Conservation (phyloP, 208 protist genomes). For the Crithidia acanthocephali region DNA sequence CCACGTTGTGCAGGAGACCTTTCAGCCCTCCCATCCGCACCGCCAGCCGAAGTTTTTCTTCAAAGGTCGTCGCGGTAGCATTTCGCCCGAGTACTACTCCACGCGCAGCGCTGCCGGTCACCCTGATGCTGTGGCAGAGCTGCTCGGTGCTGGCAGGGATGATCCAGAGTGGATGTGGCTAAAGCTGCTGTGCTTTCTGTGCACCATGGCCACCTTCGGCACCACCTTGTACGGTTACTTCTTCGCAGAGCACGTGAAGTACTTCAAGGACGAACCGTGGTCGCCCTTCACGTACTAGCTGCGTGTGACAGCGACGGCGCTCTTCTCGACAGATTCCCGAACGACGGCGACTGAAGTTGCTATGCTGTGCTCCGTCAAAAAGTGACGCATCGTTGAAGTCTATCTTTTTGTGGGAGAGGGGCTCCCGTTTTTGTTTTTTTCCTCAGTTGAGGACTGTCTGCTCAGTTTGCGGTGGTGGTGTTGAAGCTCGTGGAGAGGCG, state of each 20-base stretch:
- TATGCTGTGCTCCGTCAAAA: too few species aligned
- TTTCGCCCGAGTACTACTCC: slow-evolving; percentile 61
- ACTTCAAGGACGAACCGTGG: slow-evolving; percentile 90
- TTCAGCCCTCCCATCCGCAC: neutral
- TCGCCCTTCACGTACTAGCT: slow-evolving; percentile 50
- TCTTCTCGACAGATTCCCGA: too few species aligned
- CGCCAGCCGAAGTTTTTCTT: slow-evolving; percentile 40
- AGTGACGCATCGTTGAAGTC: too few species aligned
- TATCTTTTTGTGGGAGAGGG: too few species aligned
- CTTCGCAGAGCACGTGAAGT: slow-evolving; percentile 81
- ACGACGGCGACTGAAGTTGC: too few species aligned
- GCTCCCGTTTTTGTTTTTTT: too few species aligned
- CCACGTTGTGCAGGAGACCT: neutral
- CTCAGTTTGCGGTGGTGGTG: too few species aligned
- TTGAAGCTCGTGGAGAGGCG: too few species aligned
- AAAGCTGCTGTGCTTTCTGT: slow-evolving; percentile 82
- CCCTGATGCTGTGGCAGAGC: slow-evolving; percentile 62
- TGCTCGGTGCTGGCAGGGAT: slow-evolving; percentile 48
- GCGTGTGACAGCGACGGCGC: neutral
- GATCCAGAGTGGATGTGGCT: slow-evolving; percentile 89
- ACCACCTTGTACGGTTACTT: slow-evolving; percentile 71
- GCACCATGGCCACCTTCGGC: slow-evolving; percentile 69
- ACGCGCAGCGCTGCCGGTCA: slow-evolving; percentile 53
- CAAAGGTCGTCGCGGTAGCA: slow-evolving; percentile 51
- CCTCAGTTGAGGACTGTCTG: too few species aligned